Evolutionary conservation across 768 basidiomycete species (phyloP).

Genomic region (Pleurotus eryngii): DNA sequence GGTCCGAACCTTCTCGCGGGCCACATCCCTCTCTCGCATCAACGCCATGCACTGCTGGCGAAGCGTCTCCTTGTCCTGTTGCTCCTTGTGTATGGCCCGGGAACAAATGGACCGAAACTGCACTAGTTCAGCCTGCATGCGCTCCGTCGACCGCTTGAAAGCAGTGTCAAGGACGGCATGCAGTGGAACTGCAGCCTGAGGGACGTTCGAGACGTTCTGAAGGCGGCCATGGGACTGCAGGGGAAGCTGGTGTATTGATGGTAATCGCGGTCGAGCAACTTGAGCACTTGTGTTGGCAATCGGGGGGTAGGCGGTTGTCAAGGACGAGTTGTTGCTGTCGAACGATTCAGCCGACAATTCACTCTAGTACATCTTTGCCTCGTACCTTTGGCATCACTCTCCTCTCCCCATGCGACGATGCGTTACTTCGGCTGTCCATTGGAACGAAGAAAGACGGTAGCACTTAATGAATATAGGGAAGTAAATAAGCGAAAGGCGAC

Average conservation of each 20-base stretch:
- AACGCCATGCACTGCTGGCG: slow-evolving; percentile 26
- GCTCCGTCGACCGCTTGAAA: slow-evolving; percentile 25
- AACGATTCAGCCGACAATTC: background rate
- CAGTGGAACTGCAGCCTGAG: background rate
- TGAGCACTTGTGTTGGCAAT: background rate
- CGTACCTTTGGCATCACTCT: background rate
- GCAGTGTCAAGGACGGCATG: slow-evolving; percentile 22
- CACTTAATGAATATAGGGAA: background rate
- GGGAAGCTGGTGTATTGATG: slow-evolving; percentile 1
- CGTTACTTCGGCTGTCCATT: background rate
- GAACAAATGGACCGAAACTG: slow-evolving; percentile 28
- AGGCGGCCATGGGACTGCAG: slow-evolving; percentile 1
- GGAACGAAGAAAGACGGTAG: background rate
- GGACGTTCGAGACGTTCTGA: slow-evolving; percentile 3
- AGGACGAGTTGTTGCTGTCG: background rate
- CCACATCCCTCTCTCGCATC: slow-evolving; percentile 31
- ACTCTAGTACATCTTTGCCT: background rate
- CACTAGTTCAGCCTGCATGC: slow-evolving; percentile 25
- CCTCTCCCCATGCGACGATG: background rate
- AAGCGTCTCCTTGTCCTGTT: slow-evolving; percentile 27
- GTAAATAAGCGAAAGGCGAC: background rate
- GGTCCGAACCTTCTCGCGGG: slow-evolving; percentile 24
- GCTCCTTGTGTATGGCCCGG: slow-evolving; percentile 25
- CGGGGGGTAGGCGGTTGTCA: slow-evolving; percentile 2
- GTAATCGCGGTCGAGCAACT: background rate